Percentiles rank a stretch among this genome's conserved stretches.
These are phyloP conservation scores for Pisolithus thermaeus DNA, from an alignment of 1,284 basidiomycete species.

Conservation along the genomic window DNA sequence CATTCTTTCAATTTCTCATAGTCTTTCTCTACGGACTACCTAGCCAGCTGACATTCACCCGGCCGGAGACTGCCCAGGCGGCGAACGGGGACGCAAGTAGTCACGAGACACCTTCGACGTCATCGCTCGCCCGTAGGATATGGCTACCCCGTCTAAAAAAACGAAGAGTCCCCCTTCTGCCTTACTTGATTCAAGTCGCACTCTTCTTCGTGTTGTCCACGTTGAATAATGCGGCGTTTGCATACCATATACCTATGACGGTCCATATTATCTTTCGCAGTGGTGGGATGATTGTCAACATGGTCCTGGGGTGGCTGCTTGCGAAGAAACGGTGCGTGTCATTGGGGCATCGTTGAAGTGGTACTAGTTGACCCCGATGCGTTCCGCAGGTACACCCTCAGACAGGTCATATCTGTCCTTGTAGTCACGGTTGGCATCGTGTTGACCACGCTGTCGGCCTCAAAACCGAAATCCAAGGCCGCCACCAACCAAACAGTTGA, in stretches of 20 bases:
- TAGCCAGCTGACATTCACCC: constrained; percentile 43
- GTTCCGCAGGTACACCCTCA: constrained; percentile 52
- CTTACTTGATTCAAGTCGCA: constrained; percentile 78
- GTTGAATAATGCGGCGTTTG: constrained; percentile 90
- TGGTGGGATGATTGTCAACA: constrained; percentile 80
- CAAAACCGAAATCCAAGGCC: constrained; percentile 27
- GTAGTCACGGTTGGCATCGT: constrained; percentile 79
- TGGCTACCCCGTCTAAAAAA: constrained; percentile 44
- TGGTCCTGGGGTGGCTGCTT: constrained; percentile 67
- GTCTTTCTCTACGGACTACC: constrained; percentile 68
- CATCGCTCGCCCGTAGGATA: not conserved
- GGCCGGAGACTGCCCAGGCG: constrained; percentile 21
- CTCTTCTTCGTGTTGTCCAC: constrained; percentile 80
- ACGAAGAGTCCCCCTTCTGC: constrained; percentile 64
- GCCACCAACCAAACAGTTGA: constrained; percentile 15
- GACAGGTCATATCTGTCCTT: constrained; percentile 69
- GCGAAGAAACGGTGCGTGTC: constrained; percentile 36
- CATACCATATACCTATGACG: constrained; percentile 80
- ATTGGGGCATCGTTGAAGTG: not conserved
- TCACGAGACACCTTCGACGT: not conserved
- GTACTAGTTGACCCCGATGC: not conserved
- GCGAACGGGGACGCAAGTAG: not conserved
- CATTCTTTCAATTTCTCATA: constrained; percentile 77
- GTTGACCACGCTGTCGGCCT: constrained; percentile 77
- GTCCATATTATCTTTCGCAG: constrained; percentile 95